Evolutionary conservation across 2,329 filamentous ascomycete species (phyloP).

Genomic region (Fusarium sp.): DNA sequence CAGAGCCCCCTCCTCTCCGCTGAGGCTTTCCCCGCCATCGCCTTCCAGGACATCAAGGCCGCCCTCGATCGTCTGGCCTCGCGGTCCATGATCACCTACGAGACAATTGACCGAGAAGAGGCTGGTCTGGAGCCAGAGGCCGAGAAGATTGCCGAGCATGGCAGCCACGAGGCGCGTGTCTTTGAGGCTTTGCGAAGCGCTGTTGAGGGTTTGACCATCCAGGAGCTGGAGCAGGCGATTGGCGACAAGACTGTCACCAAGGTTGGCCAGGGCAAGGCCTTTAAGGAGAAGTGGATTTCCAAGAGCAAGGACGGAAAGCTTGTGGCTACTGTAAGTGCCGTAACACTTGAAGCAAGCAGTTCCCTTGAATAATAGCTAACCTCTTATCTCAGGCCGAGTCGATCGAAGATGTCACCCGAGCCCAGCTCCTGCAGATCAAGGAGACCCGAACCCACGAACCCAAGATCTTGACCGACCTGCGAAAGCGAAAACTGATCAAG

Average conservation of each 20-base stretch:
- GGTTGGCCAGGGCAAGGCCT: conserved; percentile 94
- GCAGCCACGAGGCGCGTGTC: conserved; percentile 85
- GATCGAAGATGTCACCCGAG: conserved; percentile 83
- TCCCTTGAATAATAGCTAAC: conserved; percentile 2
- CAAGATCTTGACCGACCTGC: conserved; percentile 84
- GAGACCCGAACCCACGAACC: conserved; percentile 77
- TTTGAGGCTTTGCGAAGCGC: conserved; percentile 79
- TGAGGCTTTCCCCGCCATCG: conserved; percentile 75
- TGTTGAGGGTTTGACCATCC: conserved; percentile 84
- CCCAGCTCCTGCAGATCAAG: conserved; percentile 80
- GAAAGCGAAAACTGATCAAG: conserved; percentile 90
- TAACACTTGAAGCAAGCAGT: not conserved
- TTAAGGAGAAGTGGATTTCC: conserved; percentile 81
- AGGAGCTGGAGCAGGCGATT: conserved; percentile 76
- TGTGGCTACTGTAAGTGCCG: conserved; percentile 61
- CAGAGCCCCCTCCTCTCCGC: conserved; percentile 75
- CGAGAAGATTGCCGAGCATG: conserved; percentile 77
- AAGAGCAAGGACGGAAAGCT: conserved; percentile 70
- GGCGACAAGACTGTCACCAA: conserved; percentile 81
- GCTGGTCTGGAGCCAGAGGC: conserved; percentile 81
- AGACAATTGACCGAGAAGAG: conserved; percentile 84
- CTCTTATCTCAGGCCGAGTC: conserved; percentile 68
- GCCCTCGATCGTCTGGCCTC: conserved; percentile 88
- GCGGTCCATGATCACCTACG: conserved; percentile 87
- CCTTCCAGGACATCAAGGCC: conserved; percentile 81